These are phyloP conservation scores for Pyrus communis DNA, from an alignment of 306 rosid species.

Conservation along the genomic window DNA sequence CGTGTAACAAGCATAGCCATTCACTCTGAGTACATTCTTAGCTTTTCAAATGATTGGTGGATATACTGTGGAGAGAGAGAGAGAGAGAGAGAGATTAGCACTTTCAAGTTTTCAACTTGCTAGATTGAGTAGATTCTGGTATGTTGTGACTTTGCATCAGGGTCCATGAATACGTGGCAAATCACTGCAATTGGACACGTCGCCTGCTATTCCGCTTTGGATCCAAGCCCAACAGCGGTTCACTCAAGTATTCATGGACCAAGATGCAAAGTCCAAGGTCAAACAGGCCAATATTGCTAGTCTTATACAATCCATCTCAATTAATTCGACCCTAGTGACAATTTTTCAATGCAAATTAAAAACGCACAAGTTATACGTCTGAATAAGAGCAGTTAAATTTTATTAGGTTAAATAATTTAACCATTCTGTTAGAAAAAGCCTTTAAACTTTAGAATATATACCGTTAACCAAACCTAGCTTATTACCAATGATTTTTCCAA, in stretches of 20 bases:
- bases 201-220: not conserved
- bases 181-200: not conserved
- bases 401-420: no score
- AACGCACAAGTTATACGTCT: no score
- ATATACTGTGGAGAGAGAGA: not conserved
- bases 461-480: no score
- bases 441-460: no score
- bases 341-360: no score
- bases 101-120: not conserved
- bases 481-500: no score
- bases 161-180: not conserved
- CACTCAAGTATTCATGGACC: not conserved
- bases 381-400: no score
- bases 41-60: slow-evolving; percentile 9
- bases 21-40: slow-evolving; percentile 21
- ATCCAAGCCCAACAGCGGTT: not conserved
- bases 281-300: not conserved
- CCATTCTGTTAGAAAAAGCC: no score
- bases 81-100: not conserved
- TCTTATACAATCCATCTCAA: not conserved
- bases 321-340: not conserved
- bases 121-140: not conserved
- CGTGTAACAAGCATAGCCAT: slow-evolving; percentile 69
- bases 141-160: not conserved
- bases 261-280: not conserved